phyloP scores from a whole-genome alignment of 2,329 filamentous ascomycete species.

The Bipolaris cookei region DNA sequence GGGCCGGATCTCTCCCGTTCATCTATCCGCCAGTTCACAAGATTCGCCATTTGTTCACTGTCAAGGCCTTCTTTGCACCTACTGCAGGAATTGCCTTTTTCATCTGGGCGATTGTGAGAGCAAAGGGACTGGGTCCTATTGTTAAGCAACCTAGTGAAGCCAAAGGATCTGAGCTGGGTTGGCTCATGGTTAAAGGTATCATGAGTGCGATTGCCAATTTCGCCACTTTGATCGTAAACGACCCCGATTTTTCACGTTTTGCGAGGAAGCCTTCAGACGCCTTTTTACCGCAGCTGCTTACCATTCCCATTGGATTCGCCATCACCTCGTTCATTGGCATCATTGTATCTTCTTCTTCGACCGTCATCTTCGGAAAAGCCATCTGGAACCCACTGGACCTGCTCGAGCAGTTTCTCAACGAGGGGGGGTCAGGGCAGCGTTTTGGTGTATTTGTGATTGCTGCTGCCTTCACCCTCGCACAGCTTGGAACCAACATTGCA shows the following conservation, averaged over 20 bases:
- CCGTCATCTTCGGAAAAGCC: constrained; percentile 51
- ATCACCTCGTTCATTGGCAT: constrained; percentile 80
- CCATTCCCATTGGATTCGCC: constrained; percentile 57
- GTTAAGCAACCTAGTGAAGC: constrained; percentile 69
- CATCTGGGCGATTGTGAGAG: constrained; percentile 82
- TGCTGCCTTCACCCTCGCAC: constrained; percentile 66
- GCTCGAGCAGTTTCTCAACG: constrained; percentile 51
- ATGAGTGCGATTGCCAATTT: constrained; percentile 93
- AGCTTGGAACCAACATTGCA: constrained; percentile 85
- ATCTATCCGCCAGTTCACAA: constrained; percentile 91
- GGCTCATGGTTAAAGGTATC: constrained; percentile 83
- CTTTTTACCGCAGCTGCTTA: constrained; percentile 75
- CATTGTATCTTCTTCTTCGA: constrained; percentile 56
- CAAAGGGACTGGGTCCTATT: constrained; percentile 83
- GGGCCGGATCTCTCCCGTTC: constrained; percentile 78
- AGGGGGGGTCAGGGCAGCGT: constrained; percentile 49
- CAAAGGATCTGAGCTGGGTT: constrained; percentile 73
- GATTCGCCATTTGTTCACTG: constrained; percentile 87
- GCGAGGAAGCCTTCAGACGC: constrained; percentile 77
- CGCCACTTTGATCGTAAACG: constrained; percentile 79
- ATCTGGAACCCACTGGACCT: constrained; percentile 54
- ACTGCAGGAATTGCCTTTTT: constrained; percentile 84
- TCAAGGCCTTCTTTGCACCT: constrained; percentile 85
- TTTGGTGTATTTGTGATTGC: constrained; percentile 64
- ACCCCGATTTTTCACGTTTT: constrained; percentile 86